Percentiles rank a stretch among this genome's conserved stretches.
phyloP scores from a whole-genome alignment of 1,284 basidiomycete genomes.

The Ustilago shanxiensis region DNA sequence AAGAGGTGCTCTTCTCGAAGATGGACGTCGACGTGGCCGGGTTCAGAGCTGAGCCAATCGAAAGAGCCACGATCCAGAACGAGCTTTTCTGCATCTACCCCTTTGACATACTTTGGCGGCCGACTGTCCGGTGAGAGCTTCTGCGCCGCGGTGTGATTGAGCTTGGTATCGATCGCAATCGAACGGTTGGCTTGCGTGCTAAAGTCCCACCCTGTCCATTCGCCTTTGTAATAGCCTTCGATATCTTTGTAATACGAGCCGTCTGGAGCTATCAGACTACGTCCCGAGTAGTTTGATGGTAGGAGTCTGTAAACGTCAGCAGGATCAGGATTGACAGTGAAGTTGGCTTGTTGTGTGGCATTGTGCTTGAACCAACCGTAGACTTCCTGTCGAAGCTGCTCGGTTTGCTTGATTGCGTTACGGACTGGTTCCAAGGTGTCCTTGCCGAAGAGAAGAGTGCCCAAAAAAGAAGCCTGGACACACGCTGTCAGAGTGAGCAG shows the following conservation, averaged over 20 bases:
- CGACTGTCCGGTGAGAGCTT: background rate
- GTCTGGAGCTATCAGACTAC: conserved; percentile 19
- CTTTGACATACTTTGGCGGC: conserved; percentile 21
- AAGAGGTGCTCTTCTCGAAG: conserved; percentile 42
- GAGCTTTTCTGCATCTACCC: conserved; percentile 11
- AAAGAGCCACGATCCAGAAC: conserved; percentile 21
- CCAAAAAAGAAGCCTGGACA: conserved; percentile 16
- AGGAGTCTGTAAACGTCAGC: conserved; percentile 22
- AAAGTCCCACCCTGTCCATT: conserved; percentile 47
- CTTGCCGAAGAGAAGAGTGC: conserved; percentile 29
- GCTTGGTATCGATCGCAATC: conserved; percentile 26
- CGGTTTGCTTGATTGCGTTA: conserved; percentile 24
- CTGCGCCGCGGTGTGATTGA: conserved; percentile 20
- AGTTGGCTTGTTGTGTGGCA: conserved; percentile 37
- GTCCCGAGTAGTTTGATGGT: conserved; percentile 18
- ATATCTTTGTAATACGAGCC: conserved; percentile 39
- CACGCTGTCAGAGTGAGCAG: conserved; percentile 5
- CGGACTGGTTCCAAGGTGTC: conserved; percentile 42
- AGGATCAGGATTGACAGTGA: conserved; percentile 37
- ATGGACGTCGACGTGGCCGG: conserved; percentile 30
- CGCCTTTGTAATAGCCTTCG: conserved; percentile 48
- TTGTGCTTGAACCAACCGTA: conserved; percentile 44
- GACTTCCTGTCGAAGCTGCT: conserved; percentile 29
- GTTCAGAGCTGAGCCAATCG: conserved; percentile 24
- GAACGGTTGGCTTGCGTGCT: conserved; percentile 29